Base-by-base conservation (phyloP, 805 yeast species). In the Metschnikowia chrysomelidarum region DNA sequence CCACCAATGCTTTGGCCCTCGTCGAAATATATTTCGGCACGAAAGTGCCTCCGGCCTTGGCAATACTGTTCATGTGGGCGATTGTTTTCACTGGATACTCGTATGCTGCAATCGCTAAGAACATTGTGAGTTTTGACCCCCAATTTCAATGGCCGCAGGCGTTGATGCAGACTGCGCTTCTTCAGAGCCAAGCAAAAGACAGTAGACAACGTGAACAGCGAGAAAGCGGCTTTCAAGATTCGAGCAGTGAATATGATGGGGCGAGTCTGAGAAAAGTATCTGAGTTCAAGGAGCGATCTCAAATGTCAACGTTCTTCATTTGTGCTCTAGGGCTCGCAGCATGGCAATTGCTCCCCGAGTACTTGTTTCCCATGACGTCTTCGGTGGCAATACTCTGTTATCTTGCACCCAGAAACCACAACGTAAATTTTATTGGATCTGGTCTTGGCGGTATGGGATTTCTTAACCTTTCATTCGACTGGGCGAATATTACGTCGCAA, bases 31-130 rank as follows among this genome's bases (percentile, higher is more conserved):
- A 64, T 44, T 74, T 68, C 39, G 61, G 56, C 12, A 58, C 60
- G 16, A 55, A 52, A 3, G 64, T 71, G 3, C 53, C 50, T 3
- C 36, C 52, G 2, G 19, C 27, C 1, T 56, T 61, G 4, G 73
- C 76, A 2, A 47, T 73, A 5, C 44, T 57, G 2, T 73, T 71
- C 49, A 73, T 73, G 78, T 67, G 67, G 56, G 60, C 75, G 4
- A 73, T 73, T 29, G 77, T 73, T 12, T 71, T 73, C 54, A 63
- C 69, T 1, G 79, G 79, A 0, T 73, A 73, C 47, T 69, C 79
- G 2, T 72, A 68, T 47, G 76, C 75, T 9, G 75, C 75, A 1
- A 66, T 73, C 15, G 76, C 77, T 3, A 62, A 69, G 36, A 53
- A 58, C 24, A 56, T 67, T 25, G 65, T 73, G 15, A 49, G 73